Percentiles rank a stretch among this genome's conserved stretches.
phyloP scores from a whole-genome alignment of 2,329 filamentous ascomycete genomes.

The Hysterium pulicare region DNA sequence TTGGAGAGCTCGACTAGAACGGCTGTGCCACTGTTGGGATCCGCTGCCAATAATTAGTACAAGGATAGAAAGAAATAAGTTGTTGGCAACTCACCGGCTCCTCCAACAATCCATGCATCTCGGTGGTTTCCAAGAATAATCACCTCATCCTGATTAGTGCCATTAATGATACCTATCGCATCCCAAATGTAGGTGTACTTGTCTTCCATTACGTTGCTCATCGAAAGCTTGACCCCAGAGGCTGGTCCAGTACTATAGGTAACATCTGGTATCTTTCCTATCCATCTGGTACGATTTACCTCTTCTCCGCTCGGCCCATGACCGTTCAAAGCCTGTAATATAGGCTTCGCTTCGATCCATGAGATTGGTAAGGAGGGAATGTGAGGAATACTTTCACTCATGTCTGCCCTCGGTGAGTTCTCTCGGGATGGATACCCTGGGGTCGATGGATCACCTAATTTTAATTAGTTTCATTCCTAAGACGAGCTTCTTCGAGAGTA shows the following conservation, averaged over 20 bases:
- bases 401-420: constrained; percentile 67
- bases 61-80: background rate
- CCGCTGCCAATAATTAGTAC: constrained; percentile 25
- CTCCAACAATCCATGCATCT: constrained; percentile 54
- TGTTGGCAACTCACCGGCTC: constrained; percentile 29
- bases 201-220: constrained; percentile 73
- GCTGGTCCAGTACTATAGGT: constrained; percentile 44
- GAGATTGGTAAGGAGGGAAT: constrained; percentile 89
- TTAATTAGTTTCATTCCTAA: no score
- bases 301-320: constrained; percentile 60
- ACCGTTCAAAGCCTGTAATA: constrained; percentile 79
- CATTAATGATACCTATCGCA: constrained; percentile 66
- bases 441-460: constrained; percentile 39
- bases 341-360: constrained; percentile 73
- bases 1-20: constrained; percentile 50
- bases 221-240: constrained; percentile 46
- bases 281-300: constrained; percentile 39
- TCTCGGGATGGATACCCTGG: constrained; percentile 77
- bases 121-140: constrained; percentile 53
- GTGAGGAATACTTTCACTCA: constrained; percentile 61
- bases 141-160: constrained; percentile 56
- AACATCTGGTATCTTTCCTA: constrained; percentile 34
- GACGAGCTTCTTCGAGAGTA: no score
- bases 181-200: constrained; percentile 80
- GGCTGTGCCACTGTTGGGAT: constrained; percentile 51